These are phyloP conservation scores for Isabelozyma rhagii DNA, from an alignment of 805 yeast species.

Conservation along the genomic window DNA sequence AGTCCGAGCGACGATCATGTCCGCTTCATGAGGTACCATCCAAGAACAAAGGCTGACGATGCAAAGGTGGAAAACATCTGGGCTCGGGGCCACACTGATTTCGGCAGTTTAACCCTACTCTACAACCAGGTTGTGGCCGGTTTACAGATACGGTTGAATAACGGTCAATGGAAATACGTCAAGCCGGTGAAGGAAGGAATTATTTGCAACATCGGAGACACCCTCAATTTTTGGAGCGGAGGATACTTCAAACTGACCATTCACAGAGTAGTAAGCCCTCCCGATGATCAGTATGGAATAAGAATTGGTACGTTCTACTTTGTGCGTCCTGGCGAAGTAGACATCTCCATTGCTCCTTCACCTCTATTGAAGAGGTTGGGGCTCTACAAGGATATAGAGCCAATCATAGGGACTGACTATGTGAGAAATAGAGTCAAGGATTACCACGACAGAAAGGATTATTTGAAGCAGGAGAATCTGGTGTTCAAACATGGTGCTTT, in stretches of 20 bases:
- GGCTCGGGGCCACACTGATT: constrained; percentile 36
- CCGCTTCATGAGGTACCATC: constrained; percentile 32
- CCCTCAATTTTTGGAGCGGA: constrained; percentile 32
- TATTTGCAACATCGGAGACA: constrained; percentile 34
- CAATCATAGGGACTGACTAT: constrained; percentile 26
- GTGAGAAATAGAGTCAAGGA: constrained; percentile 26
- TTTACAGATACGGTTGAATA: constrained; percentile 24
- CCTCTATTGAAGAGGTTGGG: constrained; percentile 29
- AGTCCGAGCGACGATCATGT: constrained; percentile 33
- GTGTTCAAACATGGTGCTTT: constrained; percentile 26
- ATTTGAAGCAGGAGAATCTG: constrained; percentile 20
- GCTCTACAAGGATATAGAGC: constrained; percentile 18
- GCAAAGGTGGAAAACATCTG: constrained; percentile 26
- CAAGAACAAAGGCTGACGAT: constrained; percentile 25
- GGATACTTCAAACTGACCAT: constrained; percentile 33
- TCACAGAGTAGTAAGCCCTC: constrained; percentile 34
- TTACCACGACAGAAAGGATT: constrained; percentile 19
- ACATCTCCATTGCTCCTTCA: constrained; percentile 26
- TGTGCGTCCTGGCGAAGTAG: constrained; percentile 30
- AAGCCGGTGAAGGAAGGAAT: constrained; percentile 29
- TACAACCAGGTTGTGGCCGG: constrained; percentile 35
- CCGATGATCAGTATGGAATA: constrained; percentile 28
- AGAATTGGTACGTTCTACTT: constrained; percentile 34
- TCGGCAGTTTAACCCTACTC: constrained; percentile 32
- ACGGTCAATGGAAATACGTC: constrained; percentile 33